Base-by-base conservation (phyloP, 768 basidiomycete species). In the Suillus fuscotomentosus region DNA sequence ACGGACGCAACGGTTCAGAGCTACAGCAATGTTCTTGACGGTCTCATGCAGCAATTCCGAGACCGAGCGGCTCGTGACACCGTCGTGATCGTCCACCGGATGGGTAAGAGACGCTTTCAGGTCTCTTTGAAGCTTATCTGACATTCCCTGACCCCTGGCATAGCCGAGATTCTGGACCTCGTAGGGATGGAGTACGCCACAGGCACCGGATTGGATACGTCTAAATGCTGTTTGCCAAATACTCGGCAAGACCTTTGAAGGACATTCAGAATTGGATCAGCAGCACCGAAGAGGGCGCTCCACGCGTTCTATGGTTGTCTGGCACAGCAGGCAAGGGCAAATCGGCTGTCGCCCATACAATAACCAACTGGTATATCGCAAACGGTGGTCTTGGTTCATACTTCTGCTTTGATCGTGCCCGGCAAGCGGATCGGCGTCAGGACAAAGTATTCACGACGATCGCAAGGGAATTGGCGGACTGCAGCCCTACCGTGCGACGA, bases 301-400 rank as follows among this genome's bases (percentile, higher is more conserved):
- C 61, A 15, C 42, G 67, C 2, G 54, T 72, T 5, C 63, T 63
- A 27, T 61, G 67, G 42, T 62, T 71, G 34, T 39, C 59, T 20
- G 70, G 70, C 3, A 41, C 43, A 7, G 51, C 64, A n/a, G 65
- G 68, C 15, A 69, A 62, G n/a, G 70, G 70, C 2, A 71, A 71
- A 54, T 69, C 70, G 10, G 42, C 68, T 7, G 45, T 71, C 17
- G 70, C 70, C 13, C 62, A 69, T 42, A 65, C 70, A 1, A 64
- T 67, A 14, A 62, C 71, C 36, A 17, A 60, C 8, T 57, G 53
- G 50, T 63, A 65, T 43, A 31, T 63, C 6, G 50, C 65, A 10
- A 22, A 63, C 5, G 51, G 63, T 5, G 61, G 66, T 27, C 61
- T 73, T 2, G 66, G 69, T 13, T 59, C 71, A 15, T 60, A 54